A percentile compares a stretch with the other conserved stretches of the same genome.
phyloP scores from a whole-genome alignment of 2,329 filamentous ascomycete genomes.

The Thielaviopsis cerberus region DNA sequence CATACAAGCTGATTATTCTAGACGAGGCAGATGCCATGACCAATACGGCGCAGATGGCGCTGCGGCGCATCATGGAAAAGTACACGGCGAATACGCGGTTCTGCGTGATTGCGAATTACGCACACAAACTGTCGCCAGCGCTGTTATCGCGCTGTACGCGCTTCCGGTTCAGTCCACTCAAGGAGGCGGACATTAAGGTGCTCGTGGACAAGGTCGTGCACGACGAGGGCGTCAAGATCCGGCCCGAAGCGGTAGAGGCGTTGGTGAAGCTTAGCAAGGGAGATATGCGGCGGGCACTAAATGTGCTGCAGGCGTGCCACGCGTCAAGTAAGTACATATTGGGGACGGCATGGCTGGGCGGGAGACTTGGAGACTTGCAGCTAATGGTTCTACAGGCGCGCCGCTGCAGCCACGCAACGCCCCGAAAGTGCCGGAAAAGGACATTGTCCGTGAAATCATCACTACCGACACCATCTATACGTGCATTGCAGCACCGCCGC shows the following conservation, averaged over 20 bases:
- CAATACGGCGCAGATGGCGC: conserved; percentile 92
- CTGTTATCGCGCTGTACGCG: conserved; percentile 83
- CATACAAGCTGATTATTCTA: conserved; percentile 89
- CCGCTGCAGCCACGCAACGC: conserved; percentile 43
- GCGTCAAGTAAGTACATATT: conserved; percentile 51
- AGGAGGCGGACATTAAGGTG: conserved; percentile 66
- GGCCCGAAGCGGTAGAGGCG: conserved; percentile 60
- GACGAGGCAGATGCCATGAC: conserved; percentile 99
- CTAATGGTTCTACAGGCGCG: conserved; percentile 32
- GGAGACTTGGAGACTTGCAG: neutral
- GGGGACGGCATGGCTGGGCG: neutral
- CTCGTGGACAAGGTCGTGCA: conserved; percentile 79
- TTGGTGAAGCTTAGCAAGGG: conserved; percentile 78
- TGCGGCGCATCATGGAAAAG: conserved; percentile 95
- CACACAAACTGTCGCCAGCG: conserved; percentile 88
- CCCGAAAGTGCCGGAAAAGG: conserved; percentile 40
- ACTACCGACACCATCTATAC: conserved; percentile 94
- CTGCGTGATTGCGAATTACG: conserved; percentile 97
- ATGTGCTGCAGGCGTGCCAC: conserved; percentile 90
- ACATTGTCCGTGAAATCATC: conserved; percentile 54
- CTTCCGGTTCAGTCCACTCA: conserved; percentile 86
- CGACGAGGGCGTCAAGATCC: conserved; percentile 72
- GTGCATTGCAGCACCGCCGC: conserved; percentile 89
- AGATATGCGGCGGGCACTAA: conserved; percentile 86
- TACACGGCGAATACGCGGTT: conserved; percentile 96